Conservation (phyloP, 108 stramenopile species). For the Skeletonema menzelii region DNA sequence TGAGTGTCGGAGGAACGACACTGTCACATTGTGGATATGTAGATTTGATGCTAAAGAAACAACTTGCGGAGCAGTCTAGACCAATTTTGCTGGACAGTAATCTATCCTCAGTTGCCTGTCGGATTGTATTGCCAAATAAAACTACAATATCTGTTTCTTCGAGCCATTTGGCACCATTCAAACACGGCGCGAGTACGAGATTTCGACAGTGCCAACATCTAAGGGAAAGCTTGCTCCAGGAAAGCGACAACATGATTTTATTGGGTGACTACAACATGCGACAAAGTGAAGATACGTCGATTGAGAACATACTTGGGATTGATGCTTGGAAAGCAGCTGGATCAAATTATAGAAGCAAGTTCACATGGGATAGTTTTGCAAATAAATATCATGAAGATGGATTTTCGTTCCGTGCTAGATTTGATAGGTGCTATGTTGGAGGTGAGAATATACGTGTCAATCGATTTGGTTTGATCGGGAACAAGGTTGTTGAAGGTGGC, state of each 20-base stretch:
- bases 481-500: neutral
- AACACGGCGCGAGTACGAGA: conserved; percentile 15
- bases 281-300: conserved; percentile 18
- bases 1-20: conserved; percentile 16
- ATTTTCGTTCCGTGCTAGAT: conserved; percentile 32
- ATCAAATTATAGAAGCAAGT: conserved; percentile 2
- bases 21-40: conserved; percentile 45
- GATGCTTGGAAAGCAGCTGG: conserved; percentile 43
- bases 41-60: conserved; percentile 29
- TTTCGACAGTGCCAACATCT: conserved; percentile 17
- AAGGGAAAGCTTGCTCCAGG: conserved; percentile 6
- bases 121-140: conserved; percentile 24
- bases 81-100: conserved; percentile 4
- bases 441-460: conserved; percentile 18
- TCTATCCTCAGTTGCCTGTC: conserved; percentile 31
- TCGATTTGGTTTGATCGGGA: conserved; percentile 31
- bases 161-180: conserved; percentile 37
- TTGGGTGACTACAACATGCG: conserved; percentile 46
- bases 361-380: conserved; percentile 34
- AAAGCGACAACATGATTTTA: conserved; percentile 28
- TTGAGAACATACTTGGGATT: conserved; percentile 15
- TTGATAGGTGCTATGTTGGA: conserved; percentile 35
- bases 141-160: conserved; percentile 33
- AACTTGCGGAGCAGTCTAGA: neutral
- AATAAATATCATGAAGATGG: conserved; percentile 37